Evolutionary conservation across 495 filamentous ascomycete species (phyloP).

Genomic region (Tricharina praecox): DNA sequence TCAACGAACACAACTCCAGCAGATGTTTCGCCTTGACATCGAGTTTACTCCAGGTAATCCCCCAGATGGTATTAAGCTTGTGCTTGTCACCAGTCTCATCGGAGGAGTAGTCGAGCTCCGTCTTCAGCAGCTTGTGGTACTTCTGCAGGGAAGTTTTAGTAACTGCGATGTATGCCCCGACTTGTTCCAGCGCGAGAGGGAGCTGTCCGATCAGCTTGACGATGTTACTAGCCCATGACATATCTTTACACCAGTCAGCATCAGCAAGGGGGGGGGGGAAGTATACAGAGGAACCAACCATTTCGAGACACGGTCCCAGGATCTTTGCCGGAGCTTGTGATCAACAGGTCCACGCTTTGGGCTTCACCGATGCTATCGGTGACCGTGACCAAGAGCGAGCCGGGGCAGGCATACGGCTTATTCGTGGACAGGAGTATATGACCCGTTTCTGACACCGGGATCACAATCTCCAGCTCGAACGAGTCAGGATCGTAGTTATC

Average conservation of each 20-base stretch:
- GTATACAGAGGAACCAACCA: not conserved
- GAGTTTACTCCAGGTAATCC: slow-evolving; percentile 9
- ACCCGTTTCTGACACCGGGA: slow-evolving; percentile 6
- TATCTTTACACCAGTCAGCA: not conserved
- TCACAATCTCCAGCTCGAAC: slow-evolving; percentile 1
- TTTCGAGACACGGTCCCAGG: not conserved
- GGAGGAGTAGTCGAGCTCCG: not conserved
- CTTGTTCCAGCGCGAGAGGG: slow-evolving; percentile 14
- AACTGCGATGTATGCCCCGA: slow-evolving; percentile 11
- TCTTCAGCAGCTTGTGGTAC: slow-evolving; percentile 2
- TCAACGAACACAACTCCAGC: slow-evolving; percentile 10
- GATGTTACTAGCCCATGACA: not conserved
- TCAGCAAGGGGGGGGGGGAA: not conserved
- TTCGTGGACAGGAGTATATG: slow-evolving; percentile 4
- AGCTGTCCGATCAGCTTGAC: slow-evolving; percentile 5
- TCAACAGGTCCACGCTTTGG: slow-evolving; percentile 4
- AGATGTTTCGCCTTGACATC: slow-evolving; percentile 3
- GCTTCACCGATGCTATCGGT: not conserved
- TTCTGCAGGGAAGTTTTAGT: slow-evolving; percentile 4
- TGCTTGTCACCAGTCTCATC: not conserved
- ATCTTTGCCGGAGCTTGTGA: slow-evolving; percentile 4
- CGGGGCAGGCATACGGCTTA: not conserved
- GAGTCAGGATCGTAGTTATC: slow-evolving; percentile 7
- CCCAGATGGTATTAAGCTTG: slow-evolving; percentile 8
- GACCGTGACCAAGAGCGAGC: not conserved